A percentile compares a stretch with the other conserved stretches of the same genome.
Evolutionary conservation across 164 flowering plant genomes (phyloP).

Genomic region (Nymphaea thermarum): DNA sequence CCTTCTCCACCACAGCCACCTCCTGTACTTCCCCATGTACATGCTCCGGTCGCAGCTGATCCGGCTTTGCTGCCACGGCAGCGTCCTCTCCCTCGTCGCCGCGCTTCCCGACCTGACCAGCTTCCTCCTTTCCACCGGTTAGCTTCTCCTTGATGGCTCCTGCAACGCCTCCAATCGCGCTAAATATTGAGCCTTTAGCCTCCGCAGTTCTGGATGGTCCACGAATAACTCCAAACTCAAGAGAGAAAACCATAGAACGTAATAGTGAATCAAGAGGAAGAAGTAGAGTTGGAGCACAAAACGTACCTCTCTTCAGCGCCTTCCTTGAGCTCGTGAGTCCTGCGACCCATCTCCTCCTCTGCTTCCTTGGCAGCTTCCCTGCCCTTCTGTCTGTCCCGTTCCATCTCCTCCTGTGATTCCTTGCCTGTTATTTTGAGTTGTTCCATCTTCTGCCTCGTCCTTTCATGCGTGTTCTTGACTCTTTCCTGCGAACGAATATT

Average conservation of each 20-base stretch:
- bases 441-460: constrained; percentile 37
- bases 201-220: no score
- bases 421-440: constrained; percentile 18
- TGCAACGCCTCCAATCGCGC: constrained; percentile 18
- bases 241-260: neutral
- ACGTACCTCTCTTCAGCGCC: neutral
- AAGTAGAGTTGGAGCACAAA: neutral
- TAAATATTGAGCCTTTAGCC: constrained; percentile 9
- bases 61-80: constrained; percentile 24
- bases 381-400: neutral
- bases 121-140: constrained; percentile 5
- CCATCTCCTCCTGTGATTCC: no score
- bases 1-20: no score
- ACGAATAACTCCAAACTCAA: neutral
- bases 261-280: no score
- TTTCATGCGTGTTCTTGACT: constrained; percentile 28
- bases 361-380: neutral
- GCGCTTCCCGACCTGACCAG: neutral
- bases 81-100: constrained; percentile 15
- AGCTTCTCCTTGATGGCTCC: constrained; percentile 28
- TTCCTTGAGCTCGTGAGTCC: constrained; percentile 3
- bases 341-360: constrained; percentile 5
- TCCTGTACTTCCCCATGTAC: no score
- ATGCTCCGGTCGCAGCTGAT: neutral
- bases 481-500: constrained; percentile 30